These are phyloP conservation scores for Peronospora farinosa DNA, from an alignment of 352 stramenopile genomes.

Conservation along the genomic window DNA sequence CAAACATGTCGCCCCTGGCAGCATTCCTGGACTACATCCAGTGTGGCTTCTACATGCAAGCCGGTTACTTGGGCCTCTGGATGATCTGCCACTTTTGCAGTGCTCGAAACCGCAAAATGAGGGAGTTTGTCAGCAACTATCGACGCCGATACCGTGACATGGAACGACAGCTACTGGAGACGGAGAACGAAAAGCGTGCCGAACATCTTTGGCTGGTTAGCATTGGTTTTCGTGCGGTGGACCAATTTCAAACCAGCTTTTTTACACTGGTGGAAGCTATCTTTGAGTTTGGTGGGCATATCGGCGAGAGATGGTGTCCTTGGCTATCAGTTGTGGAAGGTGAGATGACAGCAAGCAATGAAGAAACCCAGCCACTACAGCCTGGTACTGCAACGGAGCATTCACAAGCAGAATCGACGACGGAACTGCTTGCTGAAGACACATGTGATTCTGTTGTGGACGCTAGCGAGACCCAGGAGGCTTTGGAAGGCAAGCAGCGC, in stretches of 20 bases:
- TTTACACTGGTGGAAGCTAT: slow-evolving; percentile 41
- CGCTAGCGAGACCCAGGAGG: slow-evolving; percentile 53
- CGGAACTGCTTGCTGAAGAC: slow-evolving; percentile 6
- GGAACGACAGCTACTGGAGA: slow-evolving; percentile 58
- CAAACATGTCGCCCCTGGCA: slow-evolving; percentile 51
- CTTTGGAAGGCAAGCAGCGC: slow-evolving; percentile 53
- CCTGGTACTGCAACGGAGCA: slow-evolving; percentile 14
- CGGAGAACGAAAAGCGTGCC: slow-evolving; percentile 75
- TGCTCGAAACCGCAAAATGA: slow-evolving; percentile 79
- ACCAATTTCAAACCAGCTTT: slow-evolving; percentile 61
- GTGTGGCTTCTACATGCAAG: slow-evolving; percentile 70
- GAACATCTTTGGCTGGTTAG: slow-evolving; percentile 82
- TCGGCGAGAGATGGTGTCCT: slow-evolving; percentile 12
- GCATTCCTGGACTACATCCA: slow-evolving; percentile 84
- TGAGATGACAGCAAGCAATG: slow-evolving; percentile 8
- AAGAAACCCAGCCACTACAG: slow-evolving; percentile 27
- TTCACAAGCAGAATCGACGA: slow-evolving; percentile 1
- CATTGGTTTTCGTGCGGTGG: slow-evolving; percentile 74
- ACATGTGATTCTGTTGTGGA: slow-evolving; percentile 28
- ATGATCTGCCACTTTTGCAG: slow-evolving; percentile 85
- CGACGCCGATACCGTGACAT: slow-evolving; percentile 67
- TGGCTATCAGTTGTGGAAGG: slow-evolving; percentile 3
- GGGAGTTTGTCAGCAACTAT: slow-evolving; percentile 85
- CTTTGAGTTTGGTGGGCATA: slow-evolving; percentile 25
- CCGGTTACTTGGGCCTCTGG: slow-evolving; percentile 66